A percentile compares a stretch with the other conserved stretches of the same genome.
Evolutionary conservation across 2,329 filamentous ascomycete genomes (phyloP).

Genomic region (Colletotrichum sp.): DNA sequence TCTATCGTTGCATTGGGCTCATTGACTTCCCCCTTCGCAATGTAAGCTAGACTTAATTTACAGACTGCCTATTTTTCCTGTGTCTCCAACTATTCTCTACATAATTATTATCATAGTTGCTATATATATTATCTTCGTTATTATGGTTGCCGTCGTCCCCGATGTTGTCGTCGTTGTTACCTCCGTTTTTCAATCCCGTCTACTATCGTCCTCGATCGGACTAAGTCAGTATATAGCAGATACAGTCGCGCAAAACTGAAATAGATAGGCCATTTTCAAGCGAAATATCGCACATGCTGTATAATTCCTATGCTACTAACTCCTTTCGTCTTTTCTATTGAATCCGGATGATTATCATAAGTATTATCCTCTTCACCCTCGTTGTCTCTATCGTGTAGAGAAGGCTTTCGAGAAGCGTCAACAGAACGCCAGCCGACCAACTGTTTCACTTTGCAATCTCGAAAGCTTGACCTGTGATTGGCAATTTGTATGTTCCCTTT

Average conservation of each 20-base stretch:
- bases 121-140: background rate
- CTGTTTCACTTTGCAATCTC: too few species aligned
- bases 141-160: background rate
- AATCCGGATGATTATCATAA: background rate
- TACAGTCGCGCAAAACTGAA: conserved; percentile 1
- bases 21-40: background rate
- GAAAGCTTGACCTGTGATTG: background rate
- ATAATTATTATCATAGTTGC: background rate
- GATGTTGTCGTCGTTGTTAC: background rate
- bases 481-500: background rate
- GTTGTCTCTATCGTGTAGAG: background rate
- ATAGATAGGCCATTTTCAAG: background rate
- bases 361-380: background rate
- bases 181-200: background rate
- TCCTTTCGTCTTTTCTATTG: background rate
- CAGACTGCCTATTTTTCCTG: background rate
- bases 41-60: background rate
- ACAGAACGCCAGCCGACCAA: background rate
- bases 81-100: background rate
- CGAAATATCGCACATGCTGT: background rate
- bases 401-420: rapidly evolving
- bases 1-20: background rate
- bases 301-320: background rate
- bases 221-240: background rate
- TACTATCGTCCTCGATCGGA: background rate